These are phyloP conservation scores for Phytophthora quininea DNA, from an alignment of 352 stramenopile genomes.

Conservation along the genomic window DNA sequence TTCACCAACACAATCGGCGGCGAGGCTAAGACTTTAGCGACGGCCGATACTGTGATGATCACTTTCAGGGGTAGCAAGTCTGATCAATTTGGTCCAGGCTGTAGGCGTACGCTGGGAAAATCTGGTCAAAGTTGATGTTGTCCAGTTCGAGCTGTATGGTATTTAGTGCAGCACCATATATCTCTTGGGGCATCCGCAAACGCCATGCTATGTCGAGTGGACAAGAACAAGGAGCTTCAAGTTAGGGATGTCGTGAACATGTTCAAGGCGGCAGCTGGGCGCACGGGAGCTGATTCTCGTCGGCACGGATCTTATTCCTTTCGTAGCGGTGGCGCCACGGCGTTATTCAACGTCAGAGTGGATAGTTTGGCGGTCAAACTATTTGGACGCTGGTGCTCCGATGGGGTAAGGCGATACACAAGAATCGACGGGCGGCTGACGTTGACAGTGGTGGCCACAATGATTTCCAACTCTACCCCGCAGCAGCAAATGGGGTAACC, in stretches of 20 bases:
- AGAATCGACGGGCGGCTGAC: not conserved
- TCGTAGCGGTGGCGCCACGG: not conserved
- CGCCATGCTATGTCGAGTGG: constrained; percentile 5
- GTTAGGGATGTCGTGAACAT: not conserved
- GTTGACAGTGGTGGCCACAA: not conserved
- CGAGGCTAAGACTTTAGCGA: not conserved
- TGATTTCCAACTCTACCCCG: not conserved
- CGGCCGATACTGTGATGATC: not conserved
- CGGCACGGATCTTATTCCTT: constrained; percentile 4
- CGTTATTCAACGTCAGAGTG: not conserved
- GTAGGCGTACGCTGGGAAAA: not conserved
- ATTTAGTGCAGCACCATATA: constrained; percentile 1
- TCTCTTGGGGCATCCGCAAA: not conserved
- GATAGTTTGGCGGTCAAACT: not conserved
- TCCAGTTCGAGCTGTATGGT: constrained; percentile 7
- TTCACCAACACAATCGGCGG: not conserved
- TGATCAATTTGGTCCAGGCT: constrained; percentile 9
- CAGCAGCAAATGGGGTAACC: not conserved
- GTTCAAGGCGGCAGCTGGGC: not conserved
- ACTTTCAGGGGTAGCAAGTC: constrained; percentile 10
- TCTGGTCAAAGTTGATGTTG: constrained; percentile 10
- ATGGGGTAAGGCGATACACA: not conserved
- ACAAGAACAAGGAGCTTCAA: not conserved
- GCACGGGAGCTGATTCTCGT: not conserved
- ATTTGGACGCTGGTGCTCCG: not conserved